Conservation (phyloP, 768 basidiomycete species). For the Hemileccinum impolitum region DNA sequence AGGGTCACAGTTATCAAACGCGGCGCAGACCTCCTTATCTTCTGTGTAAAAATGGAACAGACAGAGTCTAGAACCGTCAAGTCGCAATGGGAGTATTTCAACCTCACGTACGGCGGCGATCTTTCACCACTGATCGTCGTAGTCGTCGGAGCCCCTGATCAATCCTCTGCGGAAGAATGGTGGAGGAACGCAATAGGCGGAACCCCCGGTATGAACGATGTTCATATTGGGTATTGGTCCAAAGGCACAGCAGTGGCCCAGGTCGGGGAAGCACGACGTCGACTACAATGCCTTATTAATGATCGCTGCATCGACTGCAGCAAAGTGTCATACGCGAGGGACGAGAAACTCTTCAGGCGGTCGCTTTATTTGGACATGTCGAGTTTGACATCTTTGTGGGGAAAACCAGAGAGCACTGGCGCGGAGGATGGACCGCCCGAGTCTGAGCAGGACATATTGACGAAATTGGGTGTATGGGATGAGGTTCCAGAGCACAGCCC, state of each 20-base stretch:
- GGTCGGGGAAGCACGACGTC: neutral
- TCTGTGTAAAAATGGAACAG: constrained; percentile 16
- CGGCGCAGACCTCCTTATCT: constrained; percentile 26
- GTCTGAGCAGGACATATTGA: constrained; percentile 17
- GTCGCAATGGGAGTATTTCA: constrained; percentile 27
- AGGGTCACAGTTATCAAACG: constrained; percentile 15
- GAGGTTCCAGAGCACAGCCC: neutral
- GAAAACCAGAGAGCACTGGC: constrained; percentile 2
- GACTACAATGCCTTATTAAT: constrained; percentile 16
- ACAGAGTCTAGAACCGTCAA: constrained; percentile 1
- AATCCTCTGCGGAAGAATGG: constrained; percentile 19
- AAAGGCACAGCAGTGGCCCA: neutral
- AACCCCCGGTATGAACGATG: constrained; percentile 1
- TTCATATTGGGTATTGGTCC: constrained; percentile 12
- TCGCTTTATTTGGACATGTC: constrained; percentile 13
- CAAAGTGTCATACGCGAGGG: constrained; percentile 3
- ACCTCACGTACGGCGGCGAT: constrained; percentile 24
- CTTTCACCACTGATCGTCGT: constrained; percentile 26
- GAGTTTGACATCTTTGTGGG: constrained; percentile 9
- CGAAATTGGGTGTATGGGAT: constrained; percentile 19
- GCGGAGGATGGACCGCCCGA: neutral
- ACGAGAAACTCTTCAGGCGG: constrained; percentile 14
- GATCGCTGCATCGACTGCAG: constrained; percentile 22
- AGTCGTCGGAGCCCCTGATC: constrained; percentile 16
- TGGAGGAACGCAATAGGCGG: constrained; percentile 12